phyloP scores from a whole-genome alignment of 257 asterid genomes.

The Thymus quinquecostatus region DNA sequence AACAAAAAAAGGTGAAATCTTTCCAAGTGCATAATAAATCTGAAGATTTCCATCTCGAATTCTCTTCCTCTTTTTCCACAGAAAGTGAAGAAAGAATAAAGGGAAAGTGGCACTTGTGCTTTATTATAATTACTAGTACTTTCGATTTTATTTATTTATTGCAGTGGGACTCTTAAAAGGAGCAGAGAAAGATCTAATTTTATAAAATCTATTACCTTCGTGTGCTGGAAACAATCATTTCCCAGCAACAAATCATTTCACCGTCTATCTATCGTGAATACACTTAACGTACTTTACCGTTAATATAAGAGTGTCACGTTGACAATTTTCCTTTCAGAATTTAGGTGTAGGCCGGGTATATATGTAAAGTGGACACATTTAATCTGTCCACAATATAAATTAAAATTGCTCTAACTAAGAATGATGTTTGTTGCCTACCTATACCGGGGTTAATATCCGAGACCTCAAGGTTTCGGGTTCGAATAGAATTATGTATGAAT shows the following conservation, averaged over 20 bases:
- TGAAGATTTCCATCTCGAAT: slow-evolving; percentile 13
- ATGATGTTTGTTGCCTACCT: no score
- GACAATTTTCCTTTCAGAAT: no score
- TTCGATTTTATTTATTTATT: background rate
- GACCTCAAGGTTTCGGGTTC: no score
- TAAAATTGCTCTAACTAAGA: no score
- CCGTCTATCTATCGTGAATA: no score
- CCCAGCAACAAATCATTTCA: background rate
- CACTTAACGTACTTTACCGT: no score
- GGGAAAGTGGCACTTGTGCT: slow-evolving; percentile 17
- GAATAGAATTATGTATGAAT: no score
- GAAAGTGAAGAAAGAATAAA: slow-evolving; percentile 30
- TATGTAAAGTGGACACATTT: no score
- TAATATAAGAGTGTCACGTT: no score
- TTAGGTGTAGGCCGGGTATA: no score
- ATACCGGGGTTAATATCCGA: no score
- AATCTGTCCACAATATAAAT: no score
- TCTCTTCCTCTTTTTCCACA: slow-evolving; percentile 12
- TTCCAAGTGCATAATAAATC: background rate
- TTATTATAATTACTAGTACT: slow-evolving; percentile 5
- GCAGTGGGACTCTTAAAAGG: slow-evolving; percentile 21
- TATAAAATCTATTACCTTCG: slow-evolving; percentile 21
- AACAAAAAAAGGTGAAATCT: background rate
- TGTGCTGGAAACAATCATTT: slow-evolving; percentile 14
- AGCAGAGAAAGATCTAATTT: slow-evolving; percentile 22